Evolutionary conservation across 768 basidiomycete genomes (phyloP).

Genomic region (Amanita molliuscula): DNA sequence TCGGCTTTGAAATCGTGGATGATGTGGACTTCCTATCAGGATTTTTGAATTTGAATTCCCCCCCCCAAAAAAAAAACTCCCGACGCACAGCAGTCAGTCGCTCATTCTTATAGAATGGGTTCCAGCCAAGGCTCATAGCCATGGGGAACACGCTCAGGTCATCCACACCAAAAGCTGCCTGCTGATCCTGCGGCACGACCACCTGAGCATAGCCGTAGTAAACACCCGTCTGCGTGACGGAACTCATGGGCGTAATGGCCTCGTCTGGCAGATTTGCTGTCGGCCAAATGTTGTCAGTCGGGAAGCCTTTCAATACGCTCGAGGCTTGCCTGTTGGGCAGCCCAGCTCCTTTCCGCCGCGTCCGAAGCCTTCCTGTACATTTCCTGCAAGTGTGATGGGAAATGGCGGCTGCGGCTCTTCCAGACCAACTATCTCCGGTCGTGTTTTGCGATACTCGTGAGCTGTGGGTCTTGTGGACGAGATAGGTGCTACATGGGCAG

Average conservation of each 20-base stretch:
- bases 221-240: constrained; percentile 71
- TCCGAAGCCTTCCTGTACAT: constrained; percentile 85
- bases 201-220: constrained; percentile 94
- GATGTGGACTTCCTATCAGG: constrained; percentile 86
- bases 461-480: constrained; percentile 22
- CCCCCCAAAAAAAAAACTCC: background rate
- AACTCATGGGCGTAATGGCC: constrained; percentile 60
- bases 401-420: constrained; percentile 66
- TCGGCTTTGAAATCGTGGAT: constrained; percentile 81
- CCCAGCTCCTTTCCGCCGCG: constrained; percentile 92
- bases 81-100: constrained; percentile 77
- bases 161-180: constrained; percentile 31
- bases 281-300: background rate
- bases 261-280: constrained; percentile 91
- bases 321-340: constrained; percentile 81
- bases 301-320: constrained; percentile 1
- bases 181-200: constrained; percentile 30
- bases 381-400: constrained; percentile 70
- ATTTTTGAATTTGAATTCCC: background rate
- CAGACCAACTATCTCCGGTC: constrained; percentile 62
- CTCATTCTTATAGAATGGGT: constrained; percentile 96
- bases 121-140: constrained; percentile 99
- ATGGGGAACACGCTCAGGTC: constrained; percentile 78
- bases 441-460: constrained; percentile 34
- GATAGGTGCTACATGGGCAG: background rate